phyloP scores from a whole-genome alignment of 2,329 filamentous ascomycete species.

The Albifimbria verrucaria region DNA sequence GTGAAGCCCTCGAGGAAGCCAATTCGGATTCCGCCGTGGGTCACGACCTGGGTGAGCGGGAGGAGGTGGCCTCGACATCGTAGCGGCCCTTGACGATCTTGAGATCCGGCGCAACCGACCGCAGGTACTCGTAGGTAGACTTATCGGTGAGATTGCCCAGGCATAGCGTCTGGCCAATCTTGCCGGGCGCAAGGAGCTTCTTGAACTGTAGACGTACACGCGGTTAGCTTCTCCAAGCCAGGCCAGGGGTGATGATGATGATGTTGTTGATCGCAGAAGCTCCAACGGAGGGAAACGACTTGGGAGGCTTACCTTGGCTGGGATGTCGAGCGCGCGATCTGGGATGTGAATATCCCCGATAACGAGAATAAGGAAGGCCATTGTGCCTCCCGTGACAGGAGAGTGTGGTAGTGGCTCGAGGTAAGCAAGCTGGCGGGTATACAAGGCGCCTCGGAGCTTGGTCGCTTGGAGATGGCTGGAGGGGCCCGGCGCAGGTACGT shows the following conservation, averaged over 20 bases:
- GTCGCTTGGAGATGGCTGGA: constrained; percentile 23
- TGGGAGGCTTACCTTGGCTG: constrained; percentile 68
- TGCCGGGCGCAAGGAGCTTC: constrained; percentile 78
- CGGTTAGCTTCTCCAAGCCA: constrained; percentile 19
- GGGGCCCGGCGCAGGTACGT: constrained; percentile 24
- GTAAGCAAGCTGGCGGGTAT: constrained; percentile 16
- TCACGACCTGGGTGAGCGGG: constrained; percentile 63
- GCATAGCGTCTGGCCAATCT: constrained; percentile 79
- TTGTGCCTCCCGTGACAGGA: constrained; percentile 44
- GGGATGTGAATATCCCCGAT: constrained; percentile 94
- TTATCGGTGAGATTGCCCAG: constrained; percentile 79
- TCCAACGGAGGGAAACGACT: not conserved
- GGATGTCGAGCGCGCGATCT: constrained; percentile 86
- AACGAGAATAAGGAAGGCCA: constrained; percentile 86
- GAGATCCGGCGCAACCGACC: constrained; percentile 68
- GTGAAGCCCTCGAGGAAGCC: constrained; percentile 68
- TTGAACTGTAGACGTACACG: constrained; percentile 60
- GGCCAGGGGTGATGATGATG: constrained; percentile 1
- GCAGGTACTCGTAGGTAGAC: constrained; percentile 76
- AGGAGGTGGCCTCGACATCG: constrained; percentile 66
- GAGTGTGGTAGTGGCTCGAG: constrained; percentile 12
- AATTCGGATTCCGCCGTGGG: constrained; percentile 62
- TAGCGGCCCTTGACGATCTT: constrained; percentile 67
- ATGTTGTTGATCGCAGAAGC: constrained; percentile 3
- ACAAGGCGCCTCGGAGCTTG: constrained; percentile 5